phyloP scores from a whole-genome alignment of 768 basidiomycete genomes.

The Coprinopsis strossmayeri region DNA sequence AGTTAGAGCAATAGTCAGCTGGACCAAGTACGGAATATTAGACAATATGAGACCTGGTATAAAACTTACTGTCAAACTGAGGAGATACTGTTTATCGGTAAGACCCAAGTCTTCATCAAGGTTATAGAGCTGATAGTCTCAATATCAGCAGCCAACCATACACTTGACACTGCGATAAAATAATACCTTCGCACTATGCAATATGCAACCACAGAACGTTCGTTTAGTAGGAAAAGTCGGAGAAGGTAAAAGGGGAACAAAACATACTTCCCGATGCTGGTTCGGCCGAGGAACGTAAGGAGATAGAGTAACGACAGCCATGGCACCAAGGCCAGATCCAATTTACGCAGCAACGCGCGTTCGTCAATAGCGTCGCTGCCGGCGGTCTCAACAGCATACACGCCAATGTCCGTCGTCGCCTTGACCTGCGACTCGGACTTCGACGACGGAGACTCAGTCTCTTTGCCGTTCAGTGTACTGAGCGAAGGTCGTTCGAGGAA shows the following conservation, averaged over 20 bases:
- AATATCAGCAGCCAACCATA: neutral
- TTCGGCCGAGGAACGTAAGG: slow-evolving; percentile 57
- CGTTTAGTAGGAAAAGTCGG: slow-evolving; percentile 5
- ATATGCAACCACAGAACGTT: too few relatives aligned
- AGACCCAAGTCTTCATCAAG: slow-evolving; percentile 54
- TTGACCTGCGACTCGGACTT: too few relatives aligned
- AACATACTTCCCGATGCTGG: slow-evolving; percentile 44
- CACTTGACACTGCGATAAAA: neutral
- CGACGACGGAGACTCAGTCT: too few relatives aligned
- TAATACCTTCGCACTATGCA: slow-evolving; percentile 43
- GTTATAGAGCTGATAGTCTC: slow-evolving; percentile 48
- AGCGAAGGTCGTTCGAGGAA: too few relatives aligned
- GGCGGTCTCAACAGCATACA: slow-evolving; percentile 21
- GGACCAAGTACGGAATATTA: neutral
- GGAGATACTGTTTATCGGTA: slow-evolving; percentile 58
- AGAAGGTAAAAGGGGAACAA: slow-evolving; percentile 7
- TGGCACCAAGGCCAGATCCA: slow-evolving; percentile 59
- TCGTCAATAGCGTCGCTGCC: slow-evolving; percentile 54
- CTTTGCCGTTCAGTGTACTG: too few relatives aligned
- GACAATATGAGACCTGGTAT: too few relatives aligned
- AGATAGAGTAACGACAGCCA: slow-evolving; percentile 75
- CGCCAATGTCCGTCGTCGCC: neutral
- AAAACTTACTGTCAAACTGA: slow-evolving; percentile 45
- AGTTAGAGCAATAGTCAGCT: neutral
- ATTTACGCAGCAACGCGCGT: slow-evolving; percentile 61